phyloP scores from a whole-genome alignment of 805 yeast species.

The Dipodascopsis tothii region DNA sequence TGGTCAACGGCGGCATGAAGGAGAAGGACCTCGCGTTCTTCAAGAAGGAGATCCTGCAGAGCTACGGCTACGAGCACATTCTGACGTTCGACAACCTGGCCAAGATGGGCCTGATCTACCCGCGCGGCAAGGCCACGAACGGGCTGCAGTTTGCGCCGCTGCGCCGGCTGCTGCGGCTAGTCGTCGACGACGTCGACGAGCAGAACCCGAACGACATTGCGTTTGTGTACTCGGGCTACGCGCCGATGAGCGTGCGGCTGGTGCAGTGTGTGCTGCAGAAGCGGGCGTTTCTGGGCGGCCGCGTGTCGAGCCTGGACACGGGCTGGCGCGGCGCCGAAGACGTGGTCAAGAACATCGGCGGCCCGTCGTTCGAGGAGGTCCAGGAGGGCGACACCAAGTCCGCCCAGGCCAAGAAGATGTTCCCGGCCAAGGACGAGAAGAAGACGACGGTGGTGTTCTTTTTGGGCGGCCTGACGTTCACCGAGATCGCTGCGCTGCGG shows the following conservation, averaged over 20 bases:
- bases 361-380: constrained; percentile 32
- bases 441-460: constrained; percentile 44
- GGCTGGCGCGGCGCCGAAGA: constrained; percentile 39
- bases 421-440: constrained; percentile 24
- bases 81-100: constrained; percentile 43
- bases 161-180: constrained; percentile 36
- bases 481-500: constrained; percentile 70
- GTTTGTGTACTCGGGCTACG: constrained; percentile 71
- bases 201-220: constrained; percentile 43
- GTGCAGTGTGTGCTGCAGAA: constrained; percentile 62
- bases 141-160: constrained; percentile 41
- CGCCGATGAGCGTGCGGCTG: constrained; percentile 66
- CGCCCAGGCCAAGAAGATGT: constrained; percentile 16
- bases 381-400: constrained; percentile 23
- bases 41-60: constrained; percentile 48
- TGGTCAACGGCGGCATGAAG: constrained; percentile 60
- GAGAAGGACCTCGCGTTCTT: constrained; percentile 54
- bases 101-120: constrained; percentile 42
- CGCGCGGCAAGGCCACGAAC: constrained; percentile 25
- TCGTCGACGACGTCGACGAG: constrained; percentile 31
- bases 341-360: constrained; percentile 32
- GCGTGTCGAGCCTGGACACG: constrained; percentile 17
- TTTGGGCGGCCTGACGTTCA: constrained; percentile 79
- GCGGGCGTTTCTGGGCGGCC: constrained; percentile 18
- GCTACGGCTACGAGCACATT: constrained; percentile 55